phyloP scores from a whole-genome alignment of 768 basidiomycete species.

The Leccinum disarticulatum region DNA sequence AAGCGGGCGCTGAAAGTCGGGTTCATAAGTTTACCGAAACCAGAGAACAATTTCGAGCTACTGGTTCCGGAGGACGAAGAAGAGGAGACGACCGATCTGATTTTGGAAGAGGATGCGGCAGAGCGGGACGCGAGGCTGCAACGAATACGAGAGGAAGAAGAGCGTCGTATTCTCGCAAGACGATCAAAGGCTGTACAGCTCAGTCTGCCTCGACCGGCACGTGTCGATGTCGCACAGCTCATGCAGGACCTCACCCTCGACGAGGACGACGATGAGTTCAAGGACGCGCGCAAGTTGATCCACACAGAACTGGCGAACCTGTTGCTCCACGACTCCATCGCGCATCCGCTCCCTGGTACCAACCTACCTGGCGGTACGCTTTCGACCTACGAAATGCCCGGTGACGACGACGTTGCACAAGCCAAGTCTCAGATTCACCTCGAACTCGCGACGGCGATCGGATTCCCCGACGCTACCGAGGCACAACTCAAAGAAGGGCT shows the following conservation, averaged over 20 bases:
- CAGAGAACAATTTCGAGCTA: slow-evolving; percentile 97
- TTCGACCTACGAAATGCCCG: slow-evolving; percentile 71
- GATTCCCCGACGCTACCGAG: slow-evolving; percentile 80
- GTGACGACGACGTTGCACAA: slow-evolving; percentile 66
- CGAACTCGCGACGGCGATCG: slow-evolving; percentile 79
- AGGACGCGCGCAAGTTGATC: slow-evolving; percentile 61
- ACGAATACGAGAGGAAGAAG: slow-evolving; percentile 70
- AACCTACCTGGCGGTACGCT: slow-evolving; percentile 67
- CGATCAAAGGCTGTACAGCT: slow-evolving; percentile 80
- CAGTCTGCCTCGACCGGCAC: slow-evolving; percentile 81
- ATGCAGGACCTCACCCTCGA: slow-evolving; percentile 56
- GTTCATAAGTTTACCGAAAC: slow-evolving; percentile 82
- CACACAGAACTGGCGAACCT: slow-evolving; percentile 76
- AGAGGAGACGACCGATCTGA: slow-evolving; percentile 28
- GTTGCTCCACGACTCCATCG: slow-evolving; percentile 84
- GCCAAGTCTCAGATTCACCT: slow-evolving; percentile 74
- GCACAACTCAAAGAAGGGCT: slow-evolving; percentile 80
- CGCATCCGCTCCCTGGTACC: slow-evolving; percentile 87
- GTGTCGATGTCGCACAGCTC: slow-evolving; percentile 69
- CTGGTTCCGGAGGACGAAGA: slow-evolving; percentile 88
- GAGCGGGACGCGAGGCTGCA: slow-evolving; percentile 80
- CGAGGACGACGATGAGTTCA: slow-evolving; percentile 47
- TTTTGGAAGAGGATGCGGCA: slow-evolving; percentile 81
- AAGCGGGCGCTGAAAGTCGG: slow-evolving; percentile 79
- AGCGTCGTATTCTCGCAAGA: slow-evolving; percentile 75